These are phyloP conservation scores for Trametes maxima DNA, from an alignment of 768 basidiomycete genomes.

Conservation along the genomic window DNA sequence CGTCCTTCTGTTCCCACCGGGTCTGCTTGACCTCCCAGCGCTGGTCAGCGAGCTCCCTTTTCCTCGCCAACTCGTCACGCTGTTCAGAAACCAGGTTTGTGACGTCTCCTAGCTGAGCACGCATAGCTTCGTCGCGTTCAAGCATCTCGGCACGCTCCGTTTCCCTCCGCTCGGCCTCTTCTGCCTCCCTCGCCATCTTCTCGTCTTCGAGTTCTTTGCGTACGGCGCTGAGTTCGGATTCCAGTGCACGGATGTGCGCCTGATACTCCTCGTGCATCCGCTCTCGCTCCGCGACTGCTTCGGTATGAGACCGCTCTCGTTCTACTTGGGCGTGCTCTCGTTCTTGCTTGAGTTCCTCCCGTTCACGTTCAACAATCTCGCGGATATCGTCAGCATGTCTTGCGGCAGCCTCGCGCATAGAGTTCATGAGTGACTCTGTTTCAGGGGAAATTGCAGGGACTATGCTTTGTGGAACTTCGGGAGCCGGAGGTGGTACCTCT, in stretches of 20 bases:
- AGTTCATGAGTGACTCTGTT: conserved; percentile 38
- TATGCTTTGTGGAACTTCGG: background rate
- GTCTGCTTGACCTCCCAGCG: conserved; percentile 64
- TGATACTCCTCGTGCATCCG: conserved; percentile 32
- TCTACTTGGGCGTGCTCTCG: conserved; percentile 57
- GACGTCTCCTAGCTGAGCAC: conserved; percentile 67
- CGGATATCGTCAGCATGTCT: conserved; percentile 60
- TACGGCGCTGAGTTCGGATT: conserved; percentile 27
- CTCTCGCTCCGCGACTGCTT: conserved; percentile 51
- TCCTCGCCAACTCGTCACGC: conserved; percentile 56
- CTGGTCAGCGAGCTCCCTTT: conserved; percentile 61
- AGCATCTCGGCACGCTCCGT: conserved; percentile 55
- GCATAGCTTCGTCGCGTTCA: conserved; percentile 63
- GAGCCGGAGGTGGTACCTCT: background rate
- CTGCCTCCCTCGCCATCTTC: conserved; percentile 54
- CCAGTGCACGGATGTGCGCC: conserved; percentile 28
- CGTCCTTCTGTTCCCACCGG: conserved; percentile 61
- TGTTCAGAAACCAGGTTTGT: conserved; percentile 75
- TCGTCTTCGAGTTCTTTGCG: conserved; percentile 62
- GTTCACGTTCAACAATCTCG: conserved; percentile 58
- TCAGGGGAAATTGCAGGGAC: conserved; percentile 24
- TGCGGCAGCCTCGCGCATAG: conserved; percentile 53
- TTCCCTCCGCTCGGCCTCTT: conserved; percentile 65
- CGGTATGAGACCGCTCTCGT: conserved; percentile 51
- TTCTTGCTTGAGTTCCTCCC: conserved; percentile 59